Base-by-base conservation (phyloP, 2,329 filamentous ascomycete genomes). In the Ophiosphaerella korrae region DNA sequence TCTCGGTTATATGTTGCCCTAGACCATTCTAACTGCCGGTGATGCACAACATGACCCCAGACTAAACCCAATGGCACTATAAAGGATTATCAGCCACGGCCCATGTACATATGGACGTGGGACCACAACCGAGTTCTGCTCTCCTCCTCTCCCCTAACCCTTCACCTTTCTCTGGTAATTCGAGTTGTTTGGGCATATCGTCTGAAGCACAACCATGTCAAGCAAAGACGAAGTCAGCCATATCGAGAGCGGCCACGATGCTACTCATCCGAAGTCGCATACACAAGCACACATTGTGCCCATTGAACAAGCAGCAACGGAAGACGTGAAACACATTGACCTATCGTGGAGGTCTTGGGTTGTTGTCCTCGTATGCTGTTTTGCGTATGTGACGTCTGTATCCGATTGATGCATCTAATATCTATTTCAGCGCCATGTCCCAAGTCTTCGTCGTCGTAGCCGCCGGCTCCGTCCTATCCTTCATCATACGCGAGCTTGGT, bases 391-490 rank as follows among this genome's bases (percentile, higher is more conserved):
- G 9, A 5, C 32, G 7, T 4, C 7, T 14, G 16, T 7, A 5
- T 6, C 9, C 73, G 6, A 24, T 36, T 26, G 7, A 1, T 12
- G 26, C 1, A 5, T 5, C 8, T 62, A 18, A 65, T 33, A 38
- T 12, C 5, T 7, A 3, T 5, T 33, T 2, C 31, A 71, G 68
- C 7, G 76, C 83, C 52, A 77, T 81, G 73, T 73, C 80, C 1
- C 82, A 84, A 50, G 78, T 83, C 9, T 84, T 81, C 48, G 81
- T 84, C 4, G 80, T 83, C 3, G 78, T 80, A 1, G 81, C 81
- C 5, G 81, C 81, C 5, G 80, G 81, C 1, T 82, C 79, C 0
- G 81, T 84, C 8, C 79, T 84, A 46, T 78, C 80, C 0, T 84
- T 84, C 61, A 83, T 80, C 52, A 73, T 82, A 21, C 74, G 80